Evolutionary conservation across 2,329 filamentous ascomycete genomes (phyloP).

Genomic region (Trichophyton mentagrophytes): DNA sequence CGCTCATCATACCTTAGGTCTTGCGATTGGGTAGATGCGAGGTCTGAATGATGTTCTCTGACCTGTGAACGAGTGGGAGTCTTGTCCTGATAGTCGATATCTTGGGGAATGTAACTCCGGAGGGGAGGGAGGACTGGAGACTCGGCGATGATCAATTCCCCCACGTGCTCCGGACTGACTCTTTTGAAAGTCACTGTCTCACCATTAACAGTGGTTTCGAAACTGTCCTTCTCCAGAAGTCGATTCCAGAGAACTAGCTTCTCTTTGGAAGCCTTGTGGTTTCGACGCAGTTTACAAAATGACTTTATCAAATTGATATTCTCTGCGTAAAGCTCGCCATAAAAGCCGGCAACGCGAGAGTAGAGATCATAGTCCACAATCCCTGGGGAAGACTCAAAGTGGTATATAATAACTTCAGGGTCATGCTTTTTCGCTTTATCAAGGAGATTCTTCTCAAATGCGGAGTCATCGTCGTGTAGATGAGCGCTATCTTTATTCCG

Average conservation of each 20-base stretch:
- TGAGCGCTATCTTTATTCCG: not conserved
- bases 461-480: not conserved
- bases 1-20: slow-evolving; percentile 8
- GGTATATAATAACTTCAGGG: not conserved
- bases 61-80: not conserved
- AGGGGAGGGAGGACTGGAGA: not conserved
- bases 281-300: slow-evolving; percentile 20
- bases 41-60: slow-evolving; percentile 2
- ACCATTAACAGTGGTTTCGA: slow-evolving; percentile 21
- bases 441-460: not conserved
- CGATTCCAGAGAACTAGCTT: slow-evolving; percentile 22
- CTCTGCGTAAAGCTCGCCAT: slow-evolving; percentile 23
- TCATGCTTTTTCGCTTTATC: not conserved
- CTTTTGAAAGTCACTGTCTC: slow-evolving; percentile 20
- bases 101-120: not conserved
- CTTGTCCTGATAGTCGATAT: not conserved
- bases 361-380: slow-evolving; percentile 8
- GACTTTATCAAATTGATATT: slow-evolving; percentile 19
- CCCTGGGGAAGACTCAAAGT: not conserved
- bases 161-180: not conserved
- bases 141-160: not conserved
- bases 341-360: slow-evolving; percentile 19
- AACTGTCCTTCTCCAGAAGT: slow-evolving; percentile 20
- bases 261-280: slow-evolving; percentile 24
- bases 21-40: slow-evolving; percentile 12